Evolutionary conservation across 1,139 yeast species (phyloP).

Genomic region (Taphrina confusa): DNA sequence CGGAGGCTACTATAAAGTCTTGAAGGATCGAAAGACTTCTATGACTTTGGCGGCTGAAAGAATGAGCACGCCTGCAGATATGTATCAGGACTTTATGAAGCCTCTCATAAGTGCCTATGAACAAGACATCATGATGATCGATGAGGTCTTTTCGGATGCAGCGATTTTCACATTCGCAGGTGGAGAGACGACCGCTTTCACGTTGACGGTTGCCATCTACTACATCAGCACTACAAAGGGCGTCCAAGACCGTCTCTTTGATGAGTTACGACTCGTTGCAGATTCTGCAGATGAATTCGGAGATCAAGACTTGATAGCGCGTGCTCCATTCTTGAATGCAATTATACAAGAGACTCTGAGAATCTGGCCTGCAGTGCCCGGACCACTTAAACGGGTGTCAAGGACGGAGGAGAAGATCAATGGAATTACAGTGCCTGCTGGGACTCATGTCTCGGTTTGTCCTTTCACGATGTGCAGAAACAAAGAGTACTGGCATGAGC

Average conservation of each 20-base stretch:
- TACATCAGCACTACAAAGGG: neutral
- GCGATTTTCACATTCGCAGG: conserved; percentile 1
- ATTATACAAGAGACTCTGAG: neutral
- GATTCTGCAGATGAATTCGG: neutral
- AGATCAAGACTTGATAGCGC: neutral
- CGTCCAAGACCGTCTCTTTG: neutral
- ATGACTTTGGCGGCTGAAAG: neutral
- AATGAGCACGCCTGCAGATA: neutral
- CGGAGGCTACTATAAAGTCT: neutral
- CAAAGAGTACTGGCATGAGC: neutral
- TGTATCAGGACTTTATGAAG: neutral
- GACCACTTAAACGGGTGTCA: conserved; percentile 3
- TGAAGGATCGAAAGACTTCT: neutral
- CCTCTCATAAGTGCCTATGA: neutral
- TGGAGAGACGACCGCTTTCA: neutral
- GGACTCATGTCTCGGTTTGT: neutral
- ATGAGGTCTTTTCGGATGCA: neutral
- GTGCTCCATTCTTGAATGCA: neutral
- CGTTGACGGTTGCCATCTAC: neutral
- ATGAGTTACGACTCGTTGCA: neutral
- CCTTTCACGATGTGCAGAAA: neutral
- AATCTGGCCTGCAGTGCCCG: conserved; percentile 3
- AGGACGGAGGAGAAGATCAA: neutral
- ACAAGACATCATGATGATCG: neutral
- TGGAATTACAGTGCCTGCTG: neutral